Percentiles rank a stretch among this genome's conserved stretches.
Evolutionary conservation across 805 yeast genomes (phyloP).

Genomic region (Sugiyamaella valdiviana): DNA sequence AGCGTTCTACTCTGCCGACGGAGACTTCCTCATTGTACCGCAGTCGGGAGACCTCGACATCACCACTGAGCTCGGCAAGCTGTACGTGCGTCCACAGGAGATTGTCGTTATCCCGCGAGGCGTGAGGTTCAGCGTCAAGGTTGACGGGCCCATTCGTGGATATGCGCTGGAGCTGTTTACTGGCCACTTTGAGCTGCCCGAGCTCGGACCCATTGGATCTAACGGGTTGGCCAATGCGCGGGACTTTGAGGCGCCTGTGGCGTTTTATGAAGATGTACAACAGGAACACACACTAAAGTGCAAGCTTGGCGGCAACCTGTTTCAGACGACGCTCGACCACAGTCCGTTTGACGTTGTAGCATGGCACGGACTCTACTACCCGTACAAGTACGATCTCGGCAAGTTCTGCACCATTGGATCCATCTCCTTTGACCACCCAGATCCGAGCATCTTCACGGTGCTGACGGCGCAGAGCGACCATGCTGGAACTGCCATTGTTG

Average conservation of each 20-base stretch:
- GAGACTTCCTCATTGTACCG: slow-evolving; percentile 27
- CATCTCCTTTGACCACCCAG: slow-evolving; percentile 27
- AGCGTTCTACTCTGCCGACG: slow-evolving; percentile 24
- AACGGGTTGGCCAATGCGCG: slow-evolving; percentile 28
- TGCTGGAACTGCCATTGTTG: slow-evolving; percentile 27
- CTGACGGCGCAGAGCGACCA: slow-evolving; percentile 19
- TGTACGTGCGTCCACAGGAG: slow-evolving; percentile 24
- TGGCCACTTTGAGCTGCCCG: slow-evolving; percentile 28
- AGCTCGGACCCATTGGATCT: slow-evolving; percentile 28
- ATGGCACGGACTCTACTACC: slow-evolving; percentile 28
- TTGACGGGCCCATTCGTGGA: slow-evolving; percentile 21
- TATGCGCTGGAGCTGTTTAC: slow-evolving; percentile 26
- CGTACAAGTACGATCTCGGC: slow-evolving; percentile 28
- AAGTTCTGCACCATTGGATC: slow-evolving; percentile 27
- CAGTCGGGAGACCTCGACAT: slow-evolving; percentile 25
- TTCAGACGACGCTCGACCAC: slow-evolving; percentile 18
- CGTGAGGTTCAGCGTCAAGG: slow-evolving; percentile 19
- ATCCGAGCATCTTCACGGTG: slow-evolving; percentile 28
- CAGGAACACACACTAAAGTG: slow-evolving; percentile 8
- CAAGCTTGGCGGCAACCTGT: slow-evolving; percentile 17
- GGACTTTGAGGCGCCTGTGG: slow-evolving; percentile 26
- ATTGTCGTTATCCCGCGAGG: slow-evolving; percentile 27
- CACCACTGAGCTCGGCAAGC: slow-evolving; percentile 26
- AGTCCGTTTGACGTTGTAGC: slow-evolving; percentile 28
- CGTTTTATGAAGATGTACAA: slow-evolving; percentile 19